Evolutionary conservation across 345 rosid species (phyloP), one percentile per base, ranked within the genome.

Genomic region (Boechera retrofracta): DNA sequence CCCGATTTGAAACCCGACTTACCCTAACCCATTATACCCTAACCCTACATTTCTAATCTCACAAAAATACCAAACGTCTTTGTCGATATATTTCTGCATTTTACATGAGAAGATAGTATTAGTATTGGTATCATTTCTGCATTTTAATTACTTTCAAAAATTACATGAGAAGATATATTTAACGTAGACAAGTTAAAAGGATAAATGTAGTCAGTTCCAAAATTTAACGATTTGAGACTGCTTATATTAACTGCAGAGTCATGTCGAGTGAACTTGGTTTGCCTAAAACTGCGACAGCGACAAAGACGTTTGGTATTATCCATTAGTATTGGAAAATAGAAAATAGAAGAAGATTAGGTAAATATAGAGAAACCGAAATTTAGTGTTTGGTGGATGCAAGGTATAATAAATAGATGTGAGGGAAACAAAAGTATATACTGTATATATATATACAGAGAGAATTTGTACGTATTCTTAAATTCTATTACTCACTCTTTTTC

Each of bases 41-140:
- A 21, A 21, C 24, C 24, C 24, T 21, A 21, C 24, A 21, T 21
- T 21, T 21, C 24, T 21, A 21, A 1, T 21, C 24, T 21, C 24
- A 21, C 24, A 21, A 21, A 21, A 21, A 21, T 21, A 21, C 24
- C 24, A 21, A 21, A 21, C 24, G 24, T 21, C 24, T 21, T 21
- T 21, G 24, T 21, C 24, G 24, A 21, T 28, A 28, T 28, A 28
- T 28, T 28, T 28, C 29, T 28, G 29, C 29, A 28, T 28, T 28
- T 18, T 49, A 18, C 5, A 12, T 28, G 35, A 54, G 35, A 28
- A 11, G 9, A 28, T 28, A 18, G 24, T 21, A 21, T 21, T 21
- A 21, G 24, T 21, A 21, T 21, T 21, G 24, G 24, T 21, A 21
- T 83, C 49, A 87, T 89, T 79, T 89, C 93, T 89, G 79, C 80